phyloP scores from a whole-genome alignment of 257 asterid genomes.

The Voacanga thouarsii region DNA sequence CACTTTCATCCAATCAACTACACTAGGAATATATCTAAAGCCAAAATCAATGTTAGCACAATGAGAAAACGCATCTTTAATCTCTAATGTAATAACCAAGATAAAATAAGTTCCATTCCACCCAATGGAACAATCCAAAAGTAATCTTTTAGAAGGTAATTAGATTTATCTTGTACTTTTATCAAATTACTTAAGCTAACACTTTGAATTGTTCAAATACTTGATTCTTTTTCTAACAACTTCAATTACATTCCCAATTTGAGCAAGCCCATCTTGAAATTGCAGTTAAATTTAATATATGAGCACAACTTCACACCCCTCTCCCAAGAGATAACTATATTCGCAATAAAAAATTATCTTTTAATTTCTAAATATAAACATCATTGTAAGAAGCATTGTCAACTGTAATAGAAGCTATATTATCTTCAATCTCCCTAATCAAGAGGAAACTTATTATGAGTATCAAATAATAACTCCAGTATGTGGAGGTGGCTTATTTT shows the following conservation, averaged over 20 bases:
- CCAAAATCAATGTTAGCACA: not conserved
- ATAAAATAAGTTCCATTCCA: not conserved
- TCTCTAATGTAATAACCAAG: not conserved
- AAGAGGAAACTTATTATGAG: too few relatives aligned
- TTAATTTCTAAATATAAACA: too few relatives aligned
- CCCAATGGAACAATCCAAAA: not conserved
- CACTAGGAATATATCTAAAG: not conserved
- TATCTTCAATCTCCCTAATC: too few relatives aligned
- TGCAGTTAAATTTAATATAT: not conserved
- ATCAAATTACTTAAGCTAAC: not conserved
- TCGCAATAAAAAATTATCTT: too few relatives aligned
- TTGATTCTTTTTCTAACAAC: not conserved
- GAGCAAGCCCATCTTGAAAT: slow-evolving; percentile 2
- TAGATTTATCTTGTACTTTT: not conserved
- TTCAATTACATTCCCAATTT: not conserved
- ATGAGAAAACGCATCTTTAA: not conserved
- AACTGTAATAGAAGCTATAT: too few relatives aligned
- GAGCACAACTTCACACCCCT: slow-evolving; percentile 6
- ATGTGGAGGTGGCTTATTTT: too few relatives aligned
- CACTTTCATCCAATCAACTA: not conserved
- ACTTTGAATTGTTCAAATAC: not conserved
- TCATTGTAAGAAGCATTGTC: too few relatives aligned
- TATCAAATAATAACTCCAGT: too few relatives aligned
- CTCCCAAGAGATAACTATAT: too few relatives aligned
- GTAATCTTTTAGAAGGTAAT: not conserved